These are phyloP conservation scores for Curvularia spicifera DNA, from an alignment of 2,329 filamentous ascomycete species.

Conservation along the genomic window DNA sequence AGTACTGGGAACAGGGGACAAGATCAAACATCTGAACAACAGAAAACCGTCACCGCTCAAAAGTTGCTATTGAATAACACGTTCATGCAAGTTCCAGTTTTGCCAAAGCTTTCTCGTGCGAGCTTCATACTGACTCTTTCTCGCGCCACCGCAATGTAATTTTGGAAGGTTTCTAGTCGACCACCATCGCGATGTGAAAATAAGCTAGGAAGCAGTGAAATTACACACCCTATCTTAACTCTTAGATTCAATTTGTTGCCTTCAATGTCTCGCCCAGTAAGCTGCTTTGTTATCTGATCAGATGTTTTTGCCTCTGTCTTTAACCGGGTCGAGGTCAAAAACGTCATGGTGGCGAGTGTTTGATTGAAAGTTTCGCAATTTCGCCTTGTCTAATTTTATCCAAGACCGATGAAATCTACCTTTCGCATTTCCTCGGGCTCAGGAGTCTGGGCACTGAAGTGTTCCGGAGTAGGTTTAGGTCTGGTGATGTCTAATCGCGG, in stretches of 20 bases:
- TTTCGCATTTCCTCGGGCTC: neutral
- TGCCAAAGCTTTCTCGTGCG: neutral
- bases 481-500: neutral
- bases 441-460: neutral
- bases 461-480: neutral
- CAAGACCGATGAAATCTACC: neutral
- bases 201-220: neutral
- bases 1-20: neutral
- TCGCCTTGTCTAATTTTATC: neutral
- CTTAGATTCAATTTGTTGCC: neutral
- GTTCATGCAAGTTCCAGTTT: neutral
- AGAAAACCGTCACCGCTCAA: neutral
- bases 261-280: neutral
- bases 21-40: neutral
- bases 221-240: neutral
- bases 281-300: neutral
- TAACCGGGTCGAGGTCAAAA: neutral
- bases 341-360: neutral
- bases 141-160: neutral
- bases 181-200: neutral
- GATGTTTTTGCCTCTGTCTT: neutral
- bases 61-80: neutral
- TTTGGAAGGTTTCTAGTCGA: neutral
- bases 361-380: neutral
- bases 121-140: neutral